Base-by-base conservation (phyloP, 441 rosid species). In the Gossypium schwendimanii region DNA sequence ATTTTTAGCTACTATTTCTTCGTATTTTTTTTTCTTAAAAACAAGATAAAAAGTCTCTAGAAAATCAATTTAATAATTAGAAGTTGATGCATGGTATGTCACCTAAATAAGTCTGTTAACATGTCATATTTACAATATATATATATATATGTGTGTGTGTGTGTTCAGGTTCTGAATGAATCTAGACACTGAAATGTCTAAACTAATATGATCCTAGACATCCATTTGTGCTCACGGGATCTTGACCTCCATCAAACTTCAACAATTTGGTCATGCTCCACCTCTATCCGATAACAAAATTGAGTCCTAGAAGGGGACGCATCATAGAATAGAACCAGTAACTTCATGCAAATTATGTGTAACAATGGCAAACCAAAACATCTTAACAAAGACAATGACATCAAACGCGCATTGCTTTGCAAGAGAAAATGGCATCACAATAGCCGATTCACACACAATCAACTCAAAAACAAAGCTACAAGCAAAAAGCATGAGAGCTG, bases 401-500 rank as follows among this genome's bases (percentile, higher is more conserved):
- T 95, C 98, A 80, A 92, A 95, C 4, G 99, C 99, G 79, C 97
- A 89, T 73, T 91, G 98, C 83, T 91, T 92, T 62, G 86, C 82
- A 80, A 79, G 75, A 77, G 82, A 79, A 41, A 39, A 53, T 5
- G 77, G 49, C 20, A 76, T 26, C 6, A 18, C 64, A 57, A 53
- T 33, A 36, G 47, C 44, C 10, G 4, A 68, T 50, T 28, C 45
- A 50, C 12, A 50, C 18, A 50, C 26, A 28, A 24, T 28, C 17
- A 50, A 50, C 28, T 50, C 45, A 49, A 21, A 50, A 50, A 44
- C 54, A 23, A 44, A 33, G 54, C 17, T 44, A 44, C 69, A 64
- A 68, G 45, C 15, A 26, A 33, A 65, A 68, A 11, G 26, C 61
- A 15, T 10, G 2, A 53, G 59, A 52, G 52, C 31, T 41, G 54